Conservation (phyloP, 2,329 filamentous ascomycete species). For the Fusarium concolor region DNA sequence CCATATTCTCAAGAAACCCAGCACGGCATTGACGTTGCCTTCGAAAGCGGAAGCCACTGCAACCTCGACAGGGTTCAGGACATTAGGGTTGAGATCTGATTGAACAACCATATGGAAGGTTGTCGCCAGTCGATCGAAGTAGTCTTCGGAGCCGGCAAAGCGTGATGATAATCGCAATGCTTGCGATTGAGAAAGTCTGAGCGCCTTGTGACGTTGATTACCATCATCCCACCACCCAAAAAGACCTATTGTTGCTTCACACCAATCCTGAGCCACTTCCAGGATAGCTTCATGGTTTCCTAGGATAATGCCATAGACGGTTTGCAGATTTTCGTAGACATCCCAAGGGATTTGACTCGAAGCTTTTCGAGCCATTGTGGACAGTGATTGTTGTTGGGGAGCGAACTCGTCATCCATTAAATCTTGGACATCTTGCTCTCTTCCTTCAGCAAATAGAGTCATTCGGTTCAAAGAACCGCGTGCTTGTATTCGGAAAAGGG, state of each 20-base stretch:
- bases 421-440: conserved; percentile 59
- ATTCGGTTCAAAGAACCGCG: conserved; percentile 76
- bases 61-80: conserved; percentile 80
- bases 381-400: conserved; percentile 63
- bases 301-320: conserved; percentile 82
- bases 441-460: conserved; percentile 82
- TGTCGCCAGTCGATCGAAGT: conserved; percentile 77
- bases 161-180: conserved; percentile 54
- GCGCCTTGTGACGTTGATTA: conserved; percentile 60
- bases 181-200: conserved; percentile 56
- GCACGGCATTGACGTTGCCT: conserved; percentile 79
- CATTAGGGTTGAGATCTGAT: conserved; percentile 81
- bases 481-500: conserved; percentile 81
- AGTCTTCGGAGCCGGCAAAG: conserved; percentile 70
- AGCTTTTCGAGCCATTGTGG: conserved; percentile 78
- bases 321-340: conserved; percentile 85
- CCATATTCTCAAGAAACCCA: conserved; percentile 81
- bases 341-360: conserved; percentile 90
- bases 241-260: conserved; percentile 85
- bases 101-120: conserved; percentile 76
- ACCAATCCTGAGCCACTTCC: conserved; percentile 86
- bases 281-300: conserved; percentile 82
- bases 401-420: conserved; percentile 50
- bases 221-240: conserved; percentile 93
- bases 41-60: conserved; percentile 85